A percentile compares a stretch with the other conserved stretches of the same genome.
These are phyloP conservation scores for Zasmidium cellare DNA, from an alignment of 2,329 filamentous ascomycete genomes.

Conservation along the genomic window DNA sequence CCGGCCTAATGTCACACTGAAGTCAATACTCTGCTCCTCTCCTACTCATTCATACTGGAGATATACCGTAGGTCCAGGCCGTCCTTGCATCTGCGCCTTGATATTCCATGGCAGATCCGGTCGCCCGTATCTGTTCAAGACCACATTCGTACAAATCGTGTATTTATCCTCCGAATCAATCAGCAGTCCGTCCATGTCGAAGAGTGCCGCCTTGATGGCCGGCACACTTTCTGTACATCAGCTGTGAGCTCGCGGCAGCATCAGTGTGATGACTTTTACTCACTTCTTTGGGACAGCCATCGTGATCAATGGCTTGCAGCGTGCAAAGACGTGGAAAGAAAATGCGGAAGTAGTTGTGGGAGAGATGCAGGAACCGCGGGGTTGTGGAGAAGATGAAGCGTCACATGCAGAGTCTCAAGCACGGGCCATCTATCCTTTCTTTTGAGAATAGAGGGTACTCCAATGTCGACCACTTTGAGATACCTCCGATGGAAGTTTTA, in stretches of 20 bases:
- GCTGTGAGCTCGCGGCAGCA: conserved; percentile 15
- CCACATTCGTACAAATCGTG: conserved; percentile 76
- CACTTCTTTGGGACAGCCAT: too few relatives aligned
- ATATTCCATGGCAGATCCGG: conserved; percentile 85
- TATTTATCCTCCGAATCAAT: conserved; percentile 93
- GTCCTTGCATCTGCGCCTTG: conserved; percentile 82
- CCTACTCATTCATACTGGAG: too few relatives aligned
- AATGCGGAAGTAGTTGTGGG: background rate
- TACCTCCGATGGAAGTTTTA: too few relatives aligned
- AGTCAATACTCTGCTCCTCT: background rate
- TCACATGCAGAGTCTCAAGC: too few relatives aligned
- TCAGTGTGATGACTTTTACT: too few relatives aligned
- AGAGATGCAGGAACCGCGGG: too few relatives aligned
- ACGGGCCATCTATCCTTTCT: too few relatives aligned
- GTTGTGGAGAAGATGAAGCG: too few relatives aligned
- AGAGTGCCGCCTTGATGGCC: conserved; percentile 84
- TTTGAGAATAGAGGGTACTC: too few relatives aligned
- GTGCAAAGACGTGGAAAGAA: background rate
- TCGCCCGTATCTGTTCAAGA: conserved; percentile 73
- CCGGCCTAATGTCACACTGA: conserved; percentile 46
- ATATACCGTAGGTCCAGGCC: conserved; percentile 59
- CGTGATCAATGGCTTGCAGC: background rate
- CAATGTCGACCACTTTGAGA: too few relatives aligned
- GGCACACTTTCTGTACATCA: conserved; percentile 33
- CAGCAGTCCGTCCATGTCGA: conserved; percentile 97